A percentile compares a stretch with the other conserved stretches of the same genome.
phyloP scores from a whole-genome alignment of 306 rosid genomes.

The Myrica gale region DNA sequence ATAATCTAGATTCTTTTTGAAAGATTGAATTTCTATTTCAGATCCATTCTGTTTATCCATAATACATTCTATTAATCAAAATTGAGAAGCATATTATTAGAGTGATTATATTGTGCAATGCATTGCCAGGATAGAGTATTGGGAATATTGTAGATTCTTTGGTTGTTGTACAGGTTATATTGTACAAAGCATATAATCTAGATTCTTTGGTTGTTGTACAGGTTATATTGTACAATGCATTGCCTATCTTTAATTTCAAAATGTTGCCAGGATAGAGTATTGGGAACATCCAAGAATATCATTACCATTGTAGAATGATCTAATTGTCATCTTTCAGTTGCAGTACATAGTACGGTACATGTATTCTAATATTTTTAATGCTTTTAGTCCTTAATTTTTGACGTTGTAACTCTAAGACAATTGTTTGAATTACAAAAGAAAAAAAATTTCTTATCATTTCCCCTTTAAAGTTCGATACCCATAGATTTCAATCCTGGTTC shows the following conservation, averaged over 20 bases:
- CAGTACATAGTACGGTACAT: too few relatives aligned
- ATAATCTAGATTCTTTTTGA: not conserved
- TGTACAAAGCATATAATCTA: not conserved
- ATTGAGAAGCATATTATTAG: not conserved
- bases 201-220: too few relatives aligned
- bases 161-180: conserved; percentile 55
- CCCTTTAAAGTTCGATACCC: too few relatives aligned
- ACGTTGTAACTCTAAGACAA: too few relatives aligned
- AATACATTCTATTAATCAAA: not conserved
- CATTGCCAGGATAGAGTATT: too few relatives aligned
- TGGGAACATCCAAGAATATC: not conserved
- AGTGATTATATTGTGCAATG: conserved; percentile 8
- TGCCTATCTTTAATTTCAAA: not conserved
- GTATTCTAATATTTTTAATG: too few relatives aligned
- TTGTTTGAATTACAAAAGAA: too few relatives aligned
- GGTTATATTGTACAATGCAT: not conserved
- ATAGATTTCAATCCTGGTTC: too few relatives aligned
- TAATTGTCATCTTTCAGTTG: too few relatives aligned
- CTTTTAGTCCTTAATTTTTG: too few relatives aligned
- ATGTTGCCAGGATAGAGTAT: not conserved
- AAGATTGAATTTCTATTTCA: not conserved
- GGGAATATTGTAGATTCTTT: not conserved
- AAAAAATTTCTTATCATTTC: too few relatives aligned
- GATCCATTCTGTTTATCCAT: not conserved
- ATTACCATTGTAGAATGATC: not conserved